phyloP scores from a whole-genome alignment of 106 monocot genomes.

The Dendrobium chrysotoxum region DNA sequence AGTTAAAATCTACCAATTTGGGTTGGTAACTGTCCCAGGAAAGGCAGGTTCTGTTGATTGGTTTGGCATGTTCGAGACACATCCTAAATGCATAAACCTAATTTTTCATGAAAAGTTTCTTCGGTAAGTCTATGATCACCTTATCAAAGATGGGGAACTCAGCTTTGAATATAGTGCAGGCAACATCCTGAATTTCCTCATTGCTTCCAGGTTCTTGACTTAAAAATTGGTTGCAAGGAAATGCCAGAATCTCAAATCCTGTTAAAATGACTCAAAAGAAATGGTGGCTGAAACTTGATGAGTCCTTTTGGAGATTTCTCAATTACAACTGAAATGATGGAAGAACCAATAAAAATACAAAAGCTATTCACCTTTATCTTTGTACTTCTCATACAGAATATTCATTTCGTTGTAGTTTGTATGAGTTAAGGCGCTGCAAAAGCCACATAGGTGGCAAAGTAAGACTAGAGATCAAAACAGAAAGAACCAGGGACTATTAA shows the following conservation, averaged over 20 bases:
- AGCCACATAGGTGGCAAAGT: too few species aligned
- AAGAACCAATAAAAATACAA: neutral
- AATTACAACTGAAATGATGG: neutral
- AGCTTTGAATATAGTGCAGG: slow-evolving; percentile 38
- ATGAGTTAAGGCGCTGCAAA: slow-evolving; percentile 6
- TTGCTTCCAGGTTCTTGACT: slow-evolving; percentile 52
- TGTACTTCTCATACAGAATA: slow-evolving; percentile 8
- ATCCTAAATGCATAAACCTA: too few species aligned
- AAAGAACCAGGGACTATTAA: too few species aligned
- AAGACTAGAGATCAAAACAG: too few species aligned
- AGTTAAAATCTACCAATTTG: too few species aligned
- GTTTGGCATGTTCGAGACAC: too few species aligned
- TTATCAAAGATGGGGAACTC: slow-evolving; percentile 56
- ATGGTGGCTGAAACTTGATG: neutral
- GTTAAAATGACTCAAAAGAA: slow-evolving; percentile 2
- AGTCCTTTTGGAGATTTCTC: neutral
- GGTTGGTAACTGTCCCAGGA: too few species aligned
- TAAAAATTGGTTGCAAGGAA: slow-evolving; percentile 58
- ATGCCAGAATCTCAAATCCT: slow-evolving; percentile 56
- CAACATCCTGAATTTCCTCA: slow-evolving; percentile 37
- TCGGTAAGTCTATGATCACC: slow-evolving; percentile 8
- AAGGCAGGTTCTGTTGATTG: too few species aligned
- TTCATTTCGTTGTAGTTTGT: slow-evolving; percentile 8
- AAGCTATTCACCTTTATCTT: too few species aligned
- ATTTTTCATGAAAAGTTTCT: too few species aligned